Evolutionary conservation across 345 rosid species (phyloP).

Genomic region (Bruguiera parviflora): DNA sequence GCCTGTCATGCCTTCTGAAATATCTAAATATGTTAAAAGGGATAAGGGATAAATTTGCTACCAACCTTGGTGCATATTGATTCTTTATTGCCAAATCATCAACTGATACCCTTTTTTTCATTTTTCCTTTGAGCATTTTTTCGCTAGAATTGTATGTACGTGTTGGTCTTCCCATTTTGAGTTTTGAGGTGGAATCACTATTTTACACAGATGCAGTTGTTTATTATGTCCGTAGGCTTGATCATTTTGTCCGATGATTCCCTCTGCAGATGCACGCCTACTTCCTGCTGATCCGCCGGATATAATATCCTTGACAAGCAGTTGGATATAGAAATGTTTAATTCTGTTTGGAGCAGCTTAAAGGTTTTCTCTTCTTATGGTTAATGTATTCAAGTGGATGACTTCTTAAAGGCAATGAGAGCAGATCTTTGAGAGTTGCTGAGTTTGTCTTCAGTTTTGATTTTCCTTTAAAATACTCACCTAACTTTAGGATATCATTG

Average conservation of each 20-base stretch:
- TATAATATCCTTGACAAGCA: constrained; percentile 51
- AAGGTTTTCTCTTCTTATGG: background rate
- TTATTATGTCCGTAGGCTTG: too few relatives aligned
- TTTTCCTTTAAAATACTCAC: background rate
- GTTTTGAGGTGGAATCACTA: too few relatives aligned
- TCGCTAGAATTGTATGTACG: too few relatives aligned
- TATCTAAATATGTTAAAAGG: too few relatives aligned
- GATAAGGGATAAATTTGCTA: too few relatives aligned
- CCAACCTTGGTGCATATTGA: too few relatives aligned
- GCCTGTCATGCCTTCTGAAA: too few relatives aligned
- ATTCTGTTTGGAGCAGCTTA: background rate
- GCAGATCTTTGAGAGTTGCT: background rate
- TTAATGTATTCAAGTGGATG: background rate
- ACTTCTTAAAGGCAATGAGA: background rate
- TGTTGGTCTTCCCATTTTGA: too few relatives aligned
- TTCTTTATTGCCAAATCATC: too few relatives aligned
- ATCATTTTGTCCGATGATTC: constrained; percentile 23
- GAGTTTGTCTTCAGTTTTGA: background rate
- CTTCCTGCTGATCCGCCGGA: constrained; percentile 85
- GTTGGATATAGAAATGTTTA: constrained; percentile 37
- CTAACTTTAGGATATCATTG: background rate
- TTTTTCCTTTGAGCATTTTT: too few relatives aligned
- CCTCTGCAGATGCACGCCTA: constrained; percentile 76
- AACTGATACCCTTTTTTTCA: too few relatives aligned
- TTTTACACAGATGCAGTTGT: background rate